Evolutionary conservation across 768 basidiomycete species (phyloP).

Genomic region (Leccinum uliginosum): DNA sequence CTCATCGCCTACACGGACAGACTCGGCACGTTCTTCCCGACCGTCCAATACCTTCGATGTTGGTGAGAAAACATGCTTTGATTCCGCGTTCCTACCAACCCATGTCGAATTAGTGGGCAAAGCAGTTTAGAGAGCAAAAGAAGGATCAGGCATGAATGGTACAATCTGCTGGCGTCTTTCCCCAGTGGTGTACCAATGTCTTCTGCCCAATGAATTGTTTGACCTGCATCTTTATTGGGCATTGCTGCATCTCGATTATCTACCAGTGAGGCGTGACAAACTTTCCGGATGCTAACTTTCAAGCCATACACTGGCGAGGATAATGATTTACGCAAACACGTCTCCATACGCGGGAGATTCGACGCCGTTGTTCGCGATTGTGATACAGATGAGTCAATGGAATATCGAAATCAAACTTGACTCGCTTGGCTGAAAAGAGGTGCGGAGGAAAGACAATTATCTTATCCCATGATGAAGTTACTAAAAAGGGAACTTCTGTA

Average conservation of each 20-base stretch:
- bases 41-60: constrained; percentile 75
- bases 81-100: constrained; percentile 2
- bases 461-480: neutral
- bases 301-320: neutral
- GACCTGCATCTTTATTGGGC: neutral
- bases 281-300: neutral
- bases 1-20: constrained; percentile 34
- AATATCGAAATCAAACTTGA: too few relatives aligned
- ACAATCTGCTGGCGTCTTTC: neutral
- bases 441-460: neutral
- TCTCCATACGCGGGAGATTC: neutral
- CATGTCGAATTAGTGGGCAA: constrained; percentile 40
- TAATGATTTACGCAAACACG: neutral
- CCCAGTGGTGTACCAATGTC: neutral
- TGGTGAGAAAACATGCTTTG: constrained; percentile 41
- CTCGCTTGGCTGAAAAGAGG: neutral
- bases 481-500: neutral
- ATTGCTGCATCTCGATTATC: neutral
- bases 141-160: constrained; percentile 12
- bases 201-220: neutral
- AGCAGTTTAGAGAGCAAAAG: constrained; percentile 39
- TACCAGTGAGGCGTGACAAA: neutral
- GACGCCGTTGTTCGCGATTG: neutral
- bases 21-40: constrained; percentile 54
- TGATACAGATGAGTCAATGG: neutral